Percentiles rank a stretch among this genome's conserved stretches.
Conservation (phyloP, 345 rosid species). For the Angophora floribunda region DNA sequence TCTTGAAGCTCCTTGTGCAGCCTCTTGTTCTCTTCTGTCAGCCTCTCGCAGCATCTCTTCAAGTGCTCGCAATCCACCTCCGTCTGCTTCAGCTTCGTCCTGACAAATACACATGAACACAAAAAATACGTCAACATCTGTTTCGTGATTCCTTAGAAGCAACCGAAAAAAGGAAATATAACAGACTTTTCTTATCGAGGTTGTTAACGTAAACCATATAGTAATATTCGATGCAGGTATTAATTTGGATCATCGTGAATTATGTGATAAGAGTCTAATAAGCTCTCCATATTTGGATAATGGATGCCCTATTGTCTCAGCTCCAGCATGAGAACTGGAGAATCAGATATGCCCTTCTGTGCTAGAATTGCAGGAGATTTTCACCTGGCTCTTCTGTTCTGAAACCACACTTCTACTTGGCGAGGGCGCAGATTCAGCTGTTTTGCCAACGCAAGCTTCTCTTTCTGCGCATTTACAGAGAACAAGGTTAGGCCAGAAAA, state of each 20-base stretch:
- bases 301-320: neutral
- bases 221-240: neutral
- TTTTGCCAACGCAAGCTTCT: conserved; percentile 76
- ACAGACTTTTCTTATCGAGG: neutral
- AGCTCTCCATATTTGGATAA: neutral
- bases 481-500: neutral
- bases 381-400: conserved; percentile 94
- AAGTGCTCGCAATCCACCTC: conserved; percentile 92
- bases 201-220: neutral
- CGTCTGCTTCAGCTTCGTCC: conserved; percentile 94
- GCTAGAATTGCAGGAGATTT: neutral
- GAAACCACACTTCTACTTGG: conserved; percentile 98
- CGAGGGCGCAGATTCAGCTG: conserved; percentile 88
- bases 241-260: neutral
- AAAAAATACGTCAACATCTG: neutral
- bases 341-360: neutral
- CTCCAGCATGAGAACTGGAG: neutral
- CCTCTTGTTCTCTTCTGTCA: conserved; percentile 91
- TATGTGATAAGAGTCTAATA: neutral
- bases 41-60: conserved; percentile 77
- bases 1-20: conserved; percentile 80
- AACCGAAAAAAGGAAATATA: neutral
- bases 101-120: neutral
- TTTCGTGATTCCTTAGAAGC: no score
- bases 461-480: conserved; percentile 35